These are phyloP conservation scores for Lipomyces oligophaga DNA, from an alignment of 805 yeast genomes.

Conservation along the genomic window DNA sequence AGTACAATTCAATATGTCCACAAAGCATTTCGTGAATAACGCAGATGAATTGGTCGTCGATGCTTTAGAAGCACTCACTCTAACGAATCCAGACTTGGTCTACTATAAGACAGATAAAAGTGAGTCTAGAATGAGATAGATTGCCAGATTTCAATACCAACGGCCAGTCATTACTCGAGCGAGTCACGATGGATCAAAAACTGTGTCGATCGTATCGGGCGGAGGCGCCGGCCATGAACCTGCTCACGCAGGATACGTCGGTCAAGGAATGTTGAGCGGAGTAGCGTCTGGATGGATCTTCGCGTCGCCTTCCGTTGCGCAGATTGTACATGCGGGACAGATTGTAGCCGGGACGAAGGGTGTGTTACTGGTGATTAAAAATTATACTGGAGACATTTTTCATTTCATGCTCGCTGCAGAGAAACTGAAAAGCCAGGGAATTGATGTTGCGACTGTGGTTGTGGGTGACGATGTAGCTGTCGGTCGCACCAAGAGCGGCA, in stretches of 20 bases:
- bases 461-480: slow-evolving; percentile 94
- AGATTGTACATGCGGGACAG: slow-evolving; percentile 62
- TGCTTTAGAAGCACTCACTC: slow-evolving; percentile 51
- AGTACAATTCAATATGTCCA: slow-evolving; percentile 29
- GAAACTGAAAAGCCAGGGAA: slow-evolving; percentile 75
- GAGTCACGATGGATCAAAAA: slow-evolving; percentile 34
- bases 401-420: slow-evolving; percentile 93
- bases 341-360: slow-evolving; percentile 45
- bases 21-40: slow-evolving; percentile 36
- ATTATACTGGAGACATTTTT: slow-evolving; percentile 90
- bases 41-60: slow-evolving; percentile 38
- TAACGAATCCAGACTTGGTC: slow-evolving; percentile 52
- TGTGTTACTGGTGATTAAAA: slow-evolving; percentile 75
- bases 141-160: background rate
- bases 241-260: slow-evolving; percentile 86
- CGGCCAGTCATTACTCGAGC: slow-evolving; percentile 23
- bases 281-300: slow-evolving; percentile 91
- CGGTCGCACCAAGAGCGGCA: slow-evolving; percentile 80
- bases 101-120: slow-evolving; percentile 57
- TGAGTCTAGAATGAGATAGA: slow-evolving; percentile 40
- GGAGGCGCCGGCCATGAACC: slow-evolving; percentile 98
- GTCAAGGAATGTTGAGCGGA: slow-evolving; percentile 73
- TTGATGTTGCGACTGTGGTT: slow-evolving; percentile 64
- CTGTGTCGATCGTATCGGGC: slow-evolving; percentile 71
- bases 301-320: slow-evolving; percentile 93